Conservation (phyloP, 768 basidiomycete genomes). For the Lentinula raphanica region DNA sequence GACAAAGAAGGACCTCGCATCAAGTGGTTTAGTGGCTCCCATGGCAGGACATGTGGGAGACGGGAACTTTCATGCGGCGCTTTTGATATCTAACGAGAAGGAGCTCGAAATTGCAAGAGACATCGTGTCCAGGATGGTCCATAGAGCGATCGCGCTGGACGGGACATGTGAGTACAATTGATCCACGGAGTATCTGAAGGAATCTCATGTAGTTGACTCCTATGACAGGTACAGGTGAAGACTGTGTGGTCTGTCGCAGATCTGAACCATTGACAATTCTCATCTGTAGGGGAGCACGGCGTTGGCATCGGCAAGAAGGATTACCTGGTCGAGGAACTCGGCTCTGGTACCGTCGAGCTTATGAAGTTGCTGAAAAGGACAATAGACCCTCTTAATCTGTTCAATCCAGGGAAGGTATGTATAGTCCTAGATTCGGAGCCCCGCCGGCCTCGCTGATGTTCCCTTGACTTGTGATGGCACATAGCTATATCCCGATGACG, state of each 20-base stretch:
- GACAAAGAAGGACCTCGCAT: constrained; percentile 64
- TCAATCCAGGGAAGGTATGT: constrained; percentile 79
- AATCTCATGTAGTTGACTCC: background rate
- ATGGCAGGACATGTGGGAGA: constrained; percentile 77
- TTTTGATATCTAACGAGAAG: constrained; percentile 54
- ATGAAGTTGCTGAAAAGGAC: constrained; percentile 80
- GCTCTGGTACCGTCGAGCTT: constrained; percentile 72
- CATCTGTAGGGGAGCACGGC: constrained; percentile 71
- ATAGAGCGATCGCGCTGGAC: constrained; percentile 62
- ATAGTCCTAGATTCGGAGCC: background rate
- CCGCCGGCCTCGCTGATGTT: background rate
- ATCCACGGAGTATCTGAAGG: background rate
- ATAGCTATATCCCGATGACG: constrained; percentile 4
- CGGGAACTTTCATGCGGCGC: constrained; percentile 47
- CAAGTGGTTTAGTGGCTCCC: constrained; percentile 49
- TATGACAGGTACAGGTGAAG: background rate
- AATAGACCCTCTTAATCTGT: constrained; percentile 68
- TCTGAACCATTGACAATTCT: background rate
- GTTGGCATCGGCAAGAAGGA: constrained; percentile 82
- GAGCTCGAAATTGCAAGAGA: constrained; percentile 38
- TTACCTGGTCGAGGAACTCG: constrained; percentile 79
- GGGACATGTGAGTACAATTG: constrained; percentile 54
- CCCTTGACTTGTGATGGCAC: background rate
- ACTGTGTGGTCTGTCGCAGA: too few species aligned
- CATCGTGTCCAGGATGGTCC: constrained; percentile 56